Evolutionary conservation across 768 basidiomycete species (phyloP), one percentile per base, ranked within the genome.

Genomic region (Cyathus striatus): DNA sequence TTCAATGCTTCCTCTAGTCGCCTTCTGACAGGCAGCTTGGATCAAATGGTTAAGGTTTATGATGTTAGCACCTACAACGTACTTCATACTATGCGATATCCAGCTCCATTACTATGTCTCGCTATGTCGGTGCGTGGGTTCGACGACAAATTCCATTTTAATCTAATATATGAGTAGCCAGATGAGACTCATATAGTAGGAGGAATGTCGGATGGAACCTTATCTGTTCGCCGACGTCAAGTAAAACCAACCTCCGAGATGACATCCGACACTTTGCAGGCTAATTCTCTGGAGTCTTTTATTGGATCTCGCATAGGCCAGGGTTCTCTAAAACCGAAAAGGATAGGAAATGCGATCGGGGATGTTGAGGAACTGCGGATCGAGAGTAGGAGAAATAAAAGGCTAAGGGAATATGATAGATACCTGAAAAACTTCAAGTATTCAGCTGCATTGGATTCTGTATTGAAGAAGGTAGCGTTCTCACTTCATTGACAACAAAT

Each of bases 31-130:
- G 96, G 92, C 23, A 82, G 89, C 33, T 70, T 99, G 48, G 96
- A 99, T 60, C 93, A 95, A 52, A 88, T 99, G 87, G 90, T 98
- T 45, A 99, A 99, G 66, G 94, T 97, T 24, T 99, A 98, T 66
- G 95, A 98, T 62, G 82, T 94, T 26, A 80, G 86, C 58, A 81
- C 81, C 13, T 97, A 95, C 72, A 88, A 89, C 55, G 96, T 99
- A 25, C 83, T 96, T 12, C 96, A 99, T 56, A 97, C 96, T 3
- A 98, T 99, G 91, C 84, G 96, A 35, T 98, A 98, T 63, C 90
- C 95, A 4, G 91, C 93, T 4, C 90, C 93, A 4, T 64, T 99
- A 1, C 72, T 99, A 14, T 90, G 85, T 56, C 69, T 98, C 33
- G 92, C 93, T 13, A 74, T 98, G 36, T 97, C 95, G 46, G 94